Conservation (phyloP, 2,329 filamentous ascomycete genomes). For the Ophiognomonia clavigignenti-juglandacearum region DNA sequence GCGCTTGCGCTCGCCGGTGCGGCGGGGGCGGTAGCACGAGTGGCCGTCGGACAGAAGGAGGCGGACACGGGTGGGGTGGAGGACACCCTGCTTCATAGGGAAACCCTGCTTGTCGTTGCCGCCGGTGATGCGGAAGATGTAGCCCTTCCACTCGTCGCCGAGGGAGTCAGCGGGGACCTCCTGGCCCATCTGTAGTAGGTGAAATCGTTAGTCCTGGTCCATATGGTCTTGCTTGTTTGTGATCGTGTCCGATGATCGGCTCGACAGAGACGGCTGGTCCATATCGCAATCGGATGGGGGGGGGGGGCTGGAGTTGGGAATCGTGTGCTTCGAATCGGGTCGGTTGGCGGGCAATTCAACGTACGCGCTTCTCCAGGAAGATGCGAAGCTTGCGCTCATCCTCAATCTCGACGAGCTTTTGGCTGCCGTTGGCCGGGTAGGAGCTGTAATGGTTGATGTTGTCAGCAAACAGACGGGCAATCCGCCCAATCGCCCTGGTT, state of each 20-base stretch:
- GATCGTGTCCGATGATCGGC: too few relatives aligned
- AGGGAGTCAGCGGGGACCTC: slow-evolving; percentile 92
- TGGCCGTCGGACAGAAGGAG: slow-evolving; percentile 94
- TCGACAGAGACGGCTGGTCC: too few relatives aligned
- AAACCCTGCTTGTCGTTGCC: slow-evolving; percentile 99
- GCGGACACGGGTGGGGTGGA: slow-evolving; percentile 97
- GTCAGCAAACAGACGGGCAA: slow-evolving; percentile 5
- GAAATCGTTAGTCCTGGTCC: slow-evolving; percentile 19
- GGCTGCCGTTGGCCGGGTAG: slow-evolving; percentile 98
- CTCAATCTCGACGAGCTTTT: slow-evolving; percentile 98
- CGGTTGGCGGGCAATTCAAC: slow-evolving; percentile 28
- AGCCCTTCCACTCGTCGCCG: slow-evolving; percentile 99
- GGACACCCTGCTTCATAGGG: slow-evolving; percentile 99
- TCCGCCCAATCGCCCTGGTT: too few relatives aligned
- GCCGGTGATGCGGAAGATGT: slow-evolving; percentile 98
- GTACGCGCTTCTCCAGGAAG: slow-evolving; percentile 97
- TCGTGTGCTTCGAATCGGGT: too few relatives aligned
- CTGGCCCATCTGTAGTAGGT: slow-evolving; percentile 68
- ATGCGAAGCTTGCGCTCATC: slow-evolving; percentile 99
- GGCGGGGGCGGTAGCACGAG: slow-evolving; percentile 98
- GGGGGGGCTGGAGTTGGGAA: background rate
- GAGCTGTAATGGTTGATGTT: slow-evolving; percentile 47
- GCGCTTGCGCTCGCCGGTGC: slow-evolving; percentile 97
- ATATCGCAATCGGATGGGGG: slow-evolving; percentile 1
- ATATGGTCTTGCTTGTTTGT: background rate